These are phyloP conservation scores for Eucalyptus tenuipes DNA, from an alignment of 345 rosid species.

Conservation along the genomic window DNA sequence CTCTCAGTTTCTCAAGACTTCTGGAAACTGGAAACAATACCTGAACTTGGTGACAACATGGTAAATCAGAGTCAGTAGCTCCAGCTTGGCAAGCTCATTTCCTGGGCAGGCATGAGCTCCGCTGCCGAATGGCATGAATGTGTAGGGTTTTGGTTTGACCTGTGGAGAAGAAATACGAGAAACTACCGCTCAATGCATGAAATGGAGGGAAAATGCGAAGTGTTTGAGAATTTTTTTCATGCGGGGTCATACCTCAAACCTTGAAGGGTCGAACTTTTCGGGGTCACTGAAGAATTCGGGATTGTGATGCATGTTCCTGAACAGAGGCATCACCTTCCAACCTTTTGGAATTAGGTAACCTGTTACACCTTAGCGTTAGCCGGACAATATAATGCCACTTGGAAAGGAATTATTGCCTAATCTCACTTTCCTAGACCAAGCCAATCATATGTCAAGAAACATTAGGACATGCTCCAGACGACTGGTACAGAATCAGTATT, in stretches of 20 bases:
- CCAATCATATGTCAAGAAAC: not conserved
- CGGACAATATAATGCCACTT: not conserved
- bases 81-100: constrained; percentile 73
- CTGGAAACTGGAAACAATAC: constrained; percentile 4
- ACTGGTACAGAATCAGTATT: not conserved
- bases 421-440: not conserved
- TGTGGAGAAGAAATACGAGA: not conserved
- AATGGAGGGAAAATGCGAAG: not conserved
- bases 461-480: not conserved
- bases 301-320: constrained; percentile 68
- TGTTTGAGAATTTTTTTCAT: not conserved
- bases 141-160: constrained; percentile 53
- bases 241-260: constrained; percentile 51
- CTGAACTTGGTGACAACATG: constrained; percentile 58
- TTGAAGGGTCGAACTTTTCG: constrained; percentile 50
- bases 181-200: not conserved
- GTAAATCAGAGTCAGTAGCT: constrained; percentile 56
- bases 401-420: not conserved
- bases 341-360: constrained; percentile 74
- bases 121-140: constrained; percentile 68
- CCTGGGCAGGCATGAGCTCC: constrained; percentile 77
- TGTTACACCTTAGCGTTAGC: constrained; percentile 5
- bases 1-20: not conserved
- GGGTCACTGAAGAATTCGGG: constrained; percentile 52
- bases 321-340: constrained; percentile 78